Evolutionary conservation across 805 yeast species (phyloP), one percentile per base, ranked within the genome.

Genomic region (Deakozyma indianensis): DNA sequence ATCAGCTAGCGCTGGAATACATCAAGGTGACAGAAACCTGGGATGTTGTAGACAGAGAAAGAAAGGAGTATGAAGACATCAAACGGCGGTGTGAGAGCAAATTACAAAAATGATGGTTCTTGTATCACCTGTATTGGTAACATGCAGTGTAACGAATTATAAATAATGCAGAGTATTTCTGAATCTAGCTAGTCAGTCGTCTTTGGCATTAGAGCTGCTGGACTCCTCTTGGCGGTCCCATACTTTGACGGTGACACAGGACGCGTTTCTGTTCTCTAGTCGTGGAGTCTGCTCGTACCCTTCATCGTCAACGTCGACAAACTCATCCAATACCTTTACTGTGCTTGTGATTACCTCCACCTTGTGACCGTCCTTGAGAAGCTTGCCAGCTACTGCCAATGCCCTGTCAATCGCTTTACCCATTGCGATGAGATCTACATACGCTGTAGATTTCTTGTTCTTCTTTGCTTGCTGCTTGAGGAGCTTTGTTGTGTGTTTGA

Each of bases 281-380:
- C 18, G 38, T n/a, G 38, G 38, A n/a, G 16, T n/a, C 18, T 32
- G 38, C 7, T 47, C 58, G n/a, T 58, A 58, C 3, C 58, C 58
- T 2, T 53, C 53, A 7, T 35, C 48, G 41, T 55, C 51, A n/a
- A 32, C 52, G 41, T 50, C 45, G 9, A 51, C 22, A 41, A 78
- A 68, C 60, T 85, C 95, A 60, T 87, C 96, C 22, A 83, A 56
- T 0, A 86, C 87, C 22, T 73, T 73, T 0, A 81, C 69, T 3
- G 80, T 75, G 22, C 73, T 78, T 0, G 95, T 86, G 23, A 62
- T 58, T 1, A 83, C 54, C 11, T 81, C 85, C 5, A 83, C 75
- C 47, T 57, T 65, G 55, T 71, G 65, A 5, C 71, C 69, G 35
- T 69, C 63, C 15, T 63, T 64, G 52, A 74, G 73, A 56, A 78